phyloP scores from a whole-genome alignment of 805 yeast species.

The Lipomyces spencermartinsiae region DNA sequence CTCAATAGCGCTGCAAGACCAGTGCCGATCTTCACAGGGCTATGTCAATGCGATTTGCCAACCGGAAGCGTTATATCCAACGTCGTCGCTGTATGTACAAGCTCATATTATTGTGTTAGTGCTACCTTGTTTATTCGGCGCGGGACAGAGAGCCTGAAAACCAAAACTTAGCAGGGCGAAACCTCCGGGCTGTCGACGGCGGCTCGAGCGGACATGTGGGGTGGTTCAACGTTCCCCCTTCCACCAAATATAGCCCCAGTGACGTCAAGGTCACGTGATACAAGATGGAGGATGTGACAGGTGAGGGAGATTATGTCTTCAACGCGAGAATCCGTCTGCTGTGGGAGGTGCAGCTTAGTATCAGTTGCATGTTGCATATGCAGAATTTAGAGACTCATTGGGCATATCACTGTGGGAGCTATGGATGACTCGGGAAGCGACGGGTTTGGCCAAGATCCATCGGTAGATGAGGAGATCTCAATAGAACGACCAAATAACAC shows the following conservation, averaged over 20 bases:
- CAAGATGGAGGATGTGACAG: too few species aligned
- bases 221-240: not conserved
- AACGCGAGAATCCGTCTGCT: too few species aligned
- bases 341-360: not conserved
- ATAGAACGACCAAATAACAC: slow-evolving; percentile 47
- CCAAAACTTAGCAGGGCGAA: not conserved
- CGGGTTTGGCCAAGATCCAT: not conserved
- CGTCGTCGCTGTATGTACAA: not conserved
- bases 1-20: not conserved
- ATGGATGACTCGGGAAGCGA: slow-evolving; percentile 3
- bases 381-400: not conserved
- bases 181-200: not conserved
- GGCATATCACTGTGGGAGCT: not conserved
- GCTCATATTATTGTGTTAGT: not conserved
- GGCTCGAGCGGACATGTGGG: not conserved
- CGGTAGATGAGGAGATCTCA: not conserved
- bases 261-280: not conserved
- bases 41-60: not conserved
- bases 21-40: not conserved
- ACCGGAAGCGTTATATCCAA: not conserved
- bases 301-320: too few species aligned
- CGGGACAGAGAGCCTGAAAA: not conserved
- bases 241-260: not conserved
- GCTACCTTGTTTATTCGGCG: not conserved
- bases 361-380: not conserved